Conservation (phyloP, 1,284 basidiomycete species). For the Puccinia brachypodii region DNA sequence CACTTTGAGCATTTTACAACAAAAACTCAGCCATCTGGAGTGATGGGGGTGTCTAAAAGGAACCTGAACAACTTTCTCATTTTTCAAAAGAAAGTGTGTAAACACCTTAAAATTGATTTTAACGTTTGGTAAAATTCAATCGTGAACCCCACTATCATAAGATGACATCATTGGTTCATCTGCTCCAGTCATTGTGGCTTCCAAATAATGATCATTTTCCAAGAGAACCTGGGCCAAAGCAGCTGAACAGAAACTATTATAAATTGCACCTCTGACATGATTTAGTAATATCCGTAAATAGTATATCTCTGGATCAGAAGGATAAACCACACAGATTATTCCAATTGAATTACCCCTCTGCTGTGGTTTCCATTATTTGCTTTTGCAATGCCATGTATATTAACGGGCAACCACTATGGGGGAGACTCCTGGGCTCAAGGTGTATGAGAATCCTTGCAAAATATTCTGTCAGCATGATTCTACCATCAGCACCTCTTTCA, state of each 20-base stretch:
- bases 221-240: slow-evolving; percentile 60
- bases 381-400: not conserved
- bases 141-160: too few relatives aligned
- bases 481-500: too few relatives aligned
- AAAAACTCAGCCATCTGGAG: too few relatives aligned
- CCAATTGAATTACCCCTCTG: not conserved
- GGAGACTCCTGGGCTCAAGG: too few relatives aligned
- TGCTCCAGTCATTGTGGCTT: slow-evolving; percentile 60
- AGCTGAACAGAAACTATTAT: slow-evolving; percentile 57
- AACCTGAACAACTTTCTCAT: slow-evolving; percentile 60
- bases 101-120: too few relatives aligned
- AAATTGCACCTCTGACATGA: slow-evolving; percentile 57
- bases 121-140: too few relatives aligned
- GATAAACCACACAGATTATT: not conserved
- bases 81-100: too few relatives aligned
- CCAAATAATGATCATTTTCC: slow-evolving; percentile 58
- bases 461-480: too few relatives aligned
- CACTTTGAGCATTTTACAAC: too few relatives aligned
- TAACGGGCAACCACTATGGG: too few relatives aligned
- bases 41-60: too few relatives aligned
- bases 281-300: slow-evolving; percentile 59
- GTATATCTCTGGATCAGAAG: not conserved
- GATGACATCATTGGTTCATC: slow-evolving; percentile 59
- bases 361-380: not conserved
- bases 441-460: too few relatives aligned